Conservation (phyloP, 805 yeast species). For the Candida bentonensis region DNA sequence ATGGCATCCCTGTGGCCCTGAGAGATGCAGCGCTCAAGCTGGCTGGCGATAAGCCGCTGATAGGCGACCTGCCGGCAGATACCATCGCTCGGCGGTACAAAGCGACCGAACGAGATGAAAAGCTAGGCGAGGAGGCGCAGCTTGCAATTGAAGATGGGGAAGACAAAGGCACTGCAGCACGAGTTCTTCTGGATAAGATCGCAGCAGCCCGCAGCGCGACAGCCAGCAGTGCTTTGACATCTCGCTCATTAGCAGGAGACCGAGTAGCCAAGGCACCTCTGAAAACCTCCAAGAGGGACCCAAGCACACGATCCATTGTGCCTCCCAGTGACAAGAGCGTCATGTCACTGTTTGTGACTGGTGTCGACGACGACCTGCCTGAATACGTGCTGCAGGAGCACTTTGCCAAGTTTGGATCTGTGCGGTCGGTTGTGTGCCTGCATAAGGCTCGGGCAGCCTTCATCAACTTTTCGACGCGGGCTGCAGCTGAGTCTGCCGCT, state of each 20-base stretch:
- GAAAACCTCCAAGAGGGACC: constrained; percentile 38
- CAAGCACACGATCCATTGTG: constrained; percentile 42
- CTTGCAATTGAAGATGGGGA: constrained; percentile 10
- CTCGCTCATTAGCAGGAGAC: too few species aligned
- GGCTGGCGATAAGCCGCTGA: constrained; percentile 36
- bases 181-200: constrained; percentile 36
- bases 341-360: constrained; percentile 62
- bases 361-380: constrained; percentile 52
- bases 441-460: constrained; percentile 54
- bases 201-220: constrained; percentile 17
- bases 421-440: constrained; percentile 35
- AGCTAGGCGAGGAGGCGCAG: constrained; percentile 4
- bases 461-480: constrained; percentile 36
- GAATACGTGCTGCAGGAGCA: constrained; percentile 43
- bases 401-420: constrained; percentile 32
- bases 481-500: constrained; percentile 34
- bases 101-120: constrained; percentile 34
- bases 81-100: constrained; percentile 41
- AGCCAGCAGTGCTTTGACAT: too few species aligned
- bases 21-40: constrained; percentile 70
- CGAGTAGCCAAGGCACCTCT: constrained; percentile 16
- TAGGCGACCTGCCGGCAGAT: constrained; percentile 32
- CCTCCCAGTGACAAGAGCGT: constrained; percentile 29
- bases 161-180: constrained; percentile 29
- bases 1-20: constrained; percentile 63